Base-by-base conservation (phyloP, 345 rosid species). In the Populus simonii region DNA sequence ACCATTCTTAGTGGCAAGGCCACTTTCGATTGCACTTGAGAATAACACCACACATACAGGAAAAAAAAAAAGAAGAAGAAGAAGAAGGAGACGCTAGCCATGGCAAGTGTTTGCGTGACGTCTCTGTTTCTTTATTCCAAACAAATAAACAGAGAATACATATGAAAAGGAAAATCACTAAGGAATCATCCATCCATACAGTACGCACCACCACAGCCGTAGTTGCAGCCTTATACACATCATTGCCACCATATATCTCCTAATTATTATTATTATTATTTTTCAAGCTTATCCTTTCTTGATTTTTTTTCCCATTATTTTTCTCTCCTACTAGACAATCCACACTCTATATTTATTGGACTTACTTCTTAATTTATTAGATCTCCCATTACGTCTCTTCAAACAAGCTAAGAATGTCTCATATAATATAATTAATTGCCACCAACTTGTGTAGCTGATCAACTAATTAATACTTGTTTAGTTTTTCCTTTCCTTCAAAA, bases 1-100 rank as follows among this genome's bases (percentile, higher is more conserved):
- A 72, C 86, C 88, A 82, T 80, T 80, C 81, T 74, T 84, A 81
- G 89, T 89, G 92, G 82, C 80, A 71, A 27, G 66, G 51, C 80
- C 83, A 76, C 88, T 87, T 83, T 61, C 72, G 67, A 81, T 73
- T 83, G 88, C 90, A 87, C 85, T 86, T 31, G 80, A 73, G 62
- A 81, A 81, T 68, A 55, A 68, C 55, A 73, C 81, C 74, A 67
- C 82, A 51, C 72, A 33, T 35, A 59, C 69, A 2, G 31, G 7
- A 5, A 20, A 13, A 45, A 1, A 29, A 25, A 31, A 76, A 59
- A 5, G 6, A 35, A 35, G 73, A 74, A 67, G 15, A 41, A 17
- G 20, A 7, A 2, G 1, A 8, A 8, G 25, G 0, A 55, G 63
- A 3, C 0, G 63, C 0, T 10, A 59, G 15, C 27, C 27, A n/a